Base-by-base conservation (phyloP, 768 basidiomycete species). In the Lentinula lateritia region DNA sequence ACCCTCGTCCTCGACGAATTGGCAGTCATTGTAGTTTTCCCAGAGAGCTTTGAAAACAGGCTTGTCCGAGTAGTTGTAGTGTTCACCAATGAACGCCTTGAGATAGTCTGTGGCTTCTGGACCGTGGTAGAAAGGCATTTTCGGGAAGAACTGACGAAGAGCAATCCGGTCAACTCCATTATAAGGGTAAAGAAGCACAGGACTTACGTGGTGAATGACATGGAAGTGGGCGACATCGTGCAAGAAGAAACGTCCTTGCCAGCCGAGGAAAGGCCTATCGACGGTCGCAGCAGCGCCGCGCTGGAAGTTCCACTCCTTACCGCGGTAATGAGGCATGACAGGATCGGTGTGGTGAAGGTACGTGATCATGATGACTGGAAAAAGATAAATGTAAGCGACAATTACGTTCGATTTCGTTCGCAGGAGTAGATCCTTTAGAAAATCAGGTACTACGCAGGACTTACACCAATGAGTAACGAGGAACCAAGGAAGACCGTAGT, bases 201-300 rank as follows among this genome's bases (percentile, higher is more conserved):
- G 23, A 72, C 78, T 58, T 68, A 80, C 81, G 66, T 87, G 85
- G 66, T 87, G 85, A 46, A 85, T 73, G 61, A 86, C 84, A 69
- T 88, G 86, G 66, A 75, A 85, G 66, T 86, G 85, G 3, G 83
- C 82, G 15, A 87, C 83, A 65, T 84, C 82, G 66, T 86, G 85
- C n/a, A 87, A 73, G 76, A 86, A 86, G 75, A 86, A 86, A 20
- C 82, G 77, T 3, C 86, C 86, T 69, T 83, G 81, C 83, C 83
- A 85, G 10, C 85, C 85, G 13, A 87, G 73, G 69, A 86, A 79
- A 62, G 77, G 65, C 38, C 84, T 73, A 68, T 87, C 85, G 28
- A 86, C 77, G 1, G 86, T 86, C 3, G 83, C 80, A 35, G 83
- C 81, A 28, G 85, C 86, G 1, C 86, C 86, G 13, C 85, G 83